phyloP scores from a whole-genome alignment of 305 asterid species.

The Petunia hybrid region DNA sequence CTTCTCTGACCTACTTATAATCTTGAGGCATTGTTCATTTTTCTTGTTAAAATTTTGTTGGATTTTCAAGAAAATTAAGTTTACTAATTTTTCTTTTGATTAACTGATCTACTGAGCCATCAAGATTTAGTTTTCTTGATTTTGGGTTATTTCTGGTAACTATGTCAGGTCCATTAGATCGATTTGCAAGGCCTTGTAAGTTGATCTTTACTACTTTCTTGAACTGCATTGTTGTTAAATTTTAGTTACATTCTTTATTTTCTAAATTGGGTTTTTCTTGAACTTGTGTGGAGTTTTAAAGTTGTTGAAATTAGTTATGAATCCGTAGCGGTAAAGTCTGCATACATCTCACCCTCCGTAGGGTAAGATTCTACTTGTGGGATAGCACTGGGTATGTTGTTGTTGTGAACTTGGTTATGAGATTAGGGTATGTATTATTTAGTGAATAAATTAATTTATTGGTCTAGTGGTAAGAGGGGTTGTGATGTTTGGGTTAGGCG shows the following conservation, averaged over 20 bases:
- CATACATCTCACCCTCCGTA: too few species aligned
- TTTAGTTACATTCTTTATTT: neutral
- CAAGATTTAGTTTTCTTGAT: neutral
- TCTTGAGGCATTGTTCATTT: neutral
- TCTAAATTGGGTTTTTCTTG: neutral
- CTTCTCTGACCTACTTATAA: conserved; percentile 22
- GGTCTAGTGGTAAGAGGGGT: too few species aligned
- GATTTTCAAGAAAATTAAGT: neutral
- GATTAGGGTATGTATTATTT: neutral
- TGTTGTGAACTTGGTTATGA: neutral
- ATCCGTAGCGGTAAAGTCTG: too few species aligned
- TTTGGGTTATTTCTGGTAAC: conserved; percentile 45
- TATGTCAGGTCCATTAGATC: conserved; percentile 77
- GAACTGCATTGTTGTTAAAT: neutral
- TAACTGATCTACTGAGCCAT: neutral
- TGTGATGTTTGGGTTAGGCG: too few species aligned
- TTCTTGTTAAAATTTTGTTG: neutral
- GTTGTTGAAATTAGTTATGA: neutral
- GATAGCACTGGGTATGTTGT: too few species aligned
- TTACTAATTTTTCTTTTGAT: conserved; percentile 6
- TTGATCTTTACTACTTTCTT: conserved; percentile 8
- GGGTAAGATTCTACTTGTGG: too few species aligned
- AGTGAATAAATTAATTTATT: neutral
- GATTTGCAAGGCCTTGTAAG: conserved; percentile 81
- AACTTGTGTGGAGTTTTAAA: neutral